A percentile compares a stretch with the other conserved stretches of the same genome.
phyloP scores from a whole-genome alignment of 345 rosid genomes.

The Odontarrhena argentea region DNA sequence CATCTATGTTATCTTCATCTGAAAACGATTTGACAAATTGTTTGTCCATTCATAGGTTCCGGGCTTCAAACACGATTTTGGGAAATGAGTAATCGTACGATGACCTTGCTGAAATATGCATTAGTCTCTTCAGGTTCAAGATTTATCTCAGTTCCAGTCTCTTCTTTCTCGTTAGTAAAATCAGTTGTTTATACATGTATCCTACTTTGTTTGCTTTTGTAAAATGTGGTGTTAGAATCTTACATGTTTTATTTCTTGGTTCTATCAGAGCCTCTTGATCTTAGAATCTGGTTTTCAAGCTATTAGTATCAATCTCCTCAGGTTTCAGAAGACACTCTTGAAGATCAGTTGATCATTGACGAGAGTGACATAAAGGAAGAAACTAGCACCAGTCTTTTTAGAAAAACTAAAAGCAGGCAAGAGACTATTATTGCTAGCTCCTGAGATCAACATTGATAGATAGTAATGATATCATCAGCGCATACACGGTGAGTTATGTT shows the following conservation, averaged over 20 bases:
- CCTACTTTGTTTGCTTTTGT: not conserved
- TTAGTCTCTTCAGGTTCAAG: constrained; percentile 42
- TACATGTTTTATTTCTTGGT: constrained; percentile 3
- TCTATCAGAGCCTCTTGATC: constrained; percentile 59
- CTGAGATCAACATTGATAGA: constrained; percentile 30
- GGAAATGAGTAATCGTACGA: no score
- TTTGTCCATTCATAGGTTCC: no score
- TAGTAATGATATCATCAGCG: constrained; percentile 18
- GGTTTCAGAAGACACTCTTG: constrained; percentile 20
- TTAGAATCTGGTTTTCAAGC: constrained; percentile 61
- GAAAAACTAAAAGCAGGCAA: constrained; percentile 30
- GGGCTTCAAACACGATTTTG: no score
- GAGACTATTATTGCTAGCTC: constrained; percentile 20
- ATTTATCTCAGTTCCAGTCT: constrained; percentile 32
- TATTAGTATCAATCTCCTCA: constrained; percentile 53
- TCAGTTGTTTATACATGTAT: not conserved
- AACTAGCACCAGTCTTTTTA: constrained; percentile 9
- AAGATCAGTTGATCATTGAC: constrained; percentile 36
- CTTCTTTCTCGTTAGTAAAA: constrained; percentile 50
- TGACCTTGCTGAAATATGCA: no score
- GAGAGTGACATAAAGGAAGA: constrained; percentile 41
- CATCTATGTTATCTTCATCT: no score
- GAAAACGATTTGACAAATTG: no score
- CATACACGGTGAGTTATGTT: constrained; percentile 22
- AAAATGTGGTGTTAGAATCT: constrained; percentile 5